These are phyloP conservation scores for Albugo laibachii DNA, from an alignment of 352 stramenopile species.

Conservation along the genomic window DNA sequence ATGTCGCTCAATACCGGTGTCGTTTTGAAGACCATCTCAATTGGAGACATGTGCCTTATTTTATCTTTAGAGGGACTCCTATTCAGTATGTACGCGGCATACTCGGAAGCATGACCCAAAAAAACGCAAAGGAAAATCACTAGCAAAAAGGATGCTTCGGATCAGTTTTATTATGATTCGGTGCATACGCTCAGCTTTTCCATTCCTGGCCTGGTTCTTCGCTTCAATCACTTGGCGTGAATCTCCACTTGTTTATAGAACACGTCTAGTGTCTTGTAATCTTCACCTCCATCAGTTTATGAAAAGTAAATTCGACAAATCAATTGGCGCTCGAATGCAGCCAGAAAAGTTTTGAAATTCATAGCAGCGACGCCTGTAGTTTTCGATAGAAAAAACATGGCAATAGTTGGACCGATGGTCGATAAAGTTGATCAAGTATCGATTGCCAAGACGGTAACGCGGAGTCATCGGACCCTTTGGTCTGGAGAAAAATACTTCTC, in stretches of 20 bases:
- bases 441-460: neutral
- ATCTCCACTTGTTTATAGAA: neutral
- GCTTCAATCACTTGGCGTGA: neutral
- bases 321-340: neutral
- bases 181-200: neutral
- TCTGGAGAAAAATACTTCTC: neutral
- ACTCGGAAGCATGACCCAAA: neutral
- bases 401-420: constrained; percentile 1
- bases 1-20: neutral
- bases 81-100: neutral
- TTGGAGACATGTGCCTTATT: neutral
- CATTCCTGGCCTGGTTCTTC: neutral
- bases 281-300: neutral
- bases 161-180: neutral
- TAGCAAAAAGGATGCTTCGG: neutral
- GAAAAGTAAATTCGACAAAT: neutral
- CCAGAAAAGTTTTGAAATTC: neutral
- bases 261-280: neutral
- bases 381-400: neutral
- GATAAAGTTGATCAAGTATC: constrained; percentile 1
- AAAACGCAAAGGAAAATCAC: neutral
- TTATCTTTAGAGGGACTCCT: neutral
- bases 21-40: neutral
- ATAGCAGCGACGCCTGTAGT: neutral
- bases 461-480: neutral